A percentile compares a stretch with the other conserved stretches of the same genome.
These are phyloP conservation scores for Crithidia fasciculata DNA, from an alignment of 208 protist genomes.

Conservation along the genomic window DNA sequence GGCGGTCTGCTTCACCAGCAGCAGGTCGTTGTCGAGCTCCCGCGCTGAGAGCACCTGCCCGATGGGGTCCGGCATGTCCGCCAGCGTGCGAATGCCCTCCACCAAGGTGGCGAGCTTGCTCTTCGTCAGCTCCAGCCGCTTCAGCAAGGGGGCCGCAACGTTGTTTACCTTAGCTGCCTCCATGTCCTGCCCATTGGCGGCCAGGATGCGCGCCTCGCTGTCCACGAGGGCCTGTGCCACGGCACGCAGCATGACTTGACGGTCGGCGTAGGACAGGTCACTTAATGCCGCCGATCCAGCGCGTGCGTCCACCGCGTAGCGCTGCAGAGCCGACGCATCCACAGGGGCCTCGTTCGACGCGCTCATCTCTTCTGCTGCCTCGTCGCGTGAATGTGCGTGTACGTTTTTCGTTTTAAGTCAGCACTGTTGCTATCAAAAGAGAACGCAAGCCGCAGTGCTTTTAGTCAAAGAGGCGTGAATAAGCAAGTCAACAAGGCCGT, in stretches of 20 bases:
- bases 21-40: constrained; percentile 74
- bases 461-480: too few species aligned
- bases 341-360: not conserved
- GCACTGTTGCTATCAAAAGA: too few species aligned
- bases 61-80: constrained; percentile 51
- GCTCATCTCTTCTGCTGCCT: not conserved
- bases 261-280: constrained; percentile 34
- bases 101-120: constrained; percentile 64
- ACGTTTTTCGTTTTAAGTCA: not conserved
- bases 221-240: constrained; percentile 63
- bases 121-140: constrained; percentile 67
- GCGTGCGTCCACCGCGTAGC: constrained; percentile 64
- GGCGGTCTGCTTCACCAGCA: constrained; percentile 74
- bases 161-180: constrained; percentile 40
- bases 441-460: too few species aligned
- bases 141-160: constrained; percentile 42
- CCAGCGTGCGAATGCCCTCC: constrained; percentile 60
- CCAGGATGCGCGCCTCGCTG: constrained; percentile 51
- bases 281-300: constrained; percentile 51
- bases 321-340: constrained; percentile 20
- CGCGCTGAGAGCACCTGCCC: constrained; percentile 51
- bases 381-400: constrained; percentile 1
- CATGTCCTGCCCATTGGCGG: constrained; percentile 80
- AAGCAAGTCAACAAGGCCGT: too few species aligned
- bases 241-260: constrained; percentile 49